phyloP scores from a whole-genome alignment of 116 monocot genomes.

The Posidonia oceanica region DNA sequence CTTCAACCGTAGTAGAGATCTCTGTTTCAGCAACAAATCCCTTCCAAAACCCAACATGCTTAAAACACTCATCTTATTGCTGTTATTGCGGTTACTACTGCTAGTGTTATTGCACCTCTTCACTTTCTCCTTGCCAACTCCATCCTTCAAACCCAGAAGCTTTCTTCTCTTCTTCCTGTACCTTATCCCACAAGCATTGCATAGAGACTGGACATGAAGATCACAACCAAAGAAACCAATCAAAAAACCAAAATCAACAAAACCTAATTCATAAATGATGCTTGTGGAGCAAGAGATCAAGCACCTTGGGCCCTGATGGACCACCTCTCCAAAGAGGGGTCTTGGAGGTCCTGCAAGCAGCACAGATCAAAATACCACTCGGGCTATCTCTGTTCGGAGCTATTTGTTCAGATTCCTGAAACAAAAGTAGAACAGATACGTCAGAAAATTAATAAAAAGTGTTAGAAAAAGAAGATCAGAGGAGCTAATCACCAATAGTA shows the following conservation, averaged over 20 bases:
- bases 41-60: slow-evolving; percentile 10
- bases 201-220: slow-evolving; percentile 26
- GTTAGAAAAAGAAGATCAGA: too few species aligned
- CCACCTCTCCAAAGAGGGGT: slow-evolving; percentile 44
- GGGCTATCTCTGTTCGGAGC: neutral
- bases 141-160: slow-evolving; percentile 7
- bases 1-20: slow-evolving; percentile 7
- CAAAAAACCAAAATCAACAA: neutral
- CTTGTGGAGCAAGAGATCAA: neutral
- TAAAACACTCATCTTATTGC: neutral
- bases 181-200: slow-evolving; percentile 53
- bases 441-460: too few species aligned
- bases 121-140: neutral
- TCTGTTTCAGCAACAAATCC: slow-evolving; percentile 14
- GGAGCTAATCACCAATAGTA: too few species aligned
- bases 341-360: slow-evolving; percentile 30
- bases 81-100: neutral
- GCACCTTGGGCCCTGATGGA: slow-evolving; percentile 37
- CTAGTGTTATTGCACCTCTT: neutral
- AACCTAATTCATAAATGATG: neutral
- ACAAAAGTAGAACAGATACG: too few species aligned
- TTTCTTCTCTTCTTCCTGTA: slow-evolving; percentile 34
- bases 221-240: neutral
- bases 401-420: neutral
- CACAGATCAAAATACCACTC: slow-evolving; percentile 13